A percentile compares a stretch with the other conserved stretches of the same genome.
phyloP scores from a whole-genome alignment of 2,329 filamentous ascomycete species.

The Claviceps quebecensis region DNA sequence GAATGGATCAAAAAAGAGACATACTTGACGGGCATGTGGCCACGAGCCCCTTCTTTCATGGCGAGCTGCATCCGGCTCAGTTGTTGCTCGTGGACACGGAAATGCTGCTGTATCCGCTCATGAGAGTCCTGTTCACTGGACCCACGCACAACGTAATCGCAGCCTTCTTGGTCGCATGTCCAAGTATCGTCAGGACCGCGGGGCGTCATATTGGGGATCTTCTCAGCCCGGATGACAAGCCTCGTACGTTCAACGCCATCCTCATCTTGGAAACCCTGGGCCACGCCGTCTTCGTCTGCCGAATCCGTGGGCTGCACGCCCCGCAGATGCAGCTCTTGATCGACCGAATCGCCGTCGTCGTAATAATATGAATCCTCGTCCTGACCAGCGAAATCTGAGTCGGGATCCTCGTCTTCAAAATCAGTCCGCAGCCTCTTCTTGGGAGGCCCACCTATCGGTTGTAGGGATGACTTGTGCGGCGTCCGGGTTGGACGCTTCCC shows the following conservation, averaged over 20 bases:
- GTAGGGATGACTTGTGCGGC: slow-evolving; percentile 6
- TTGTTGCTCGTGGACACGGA: slow-evolving; percentile 43
- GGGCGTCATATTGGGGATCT: slow-evolving; percentile 32
- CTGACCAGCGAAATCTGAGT: slow-evolving; percentile 17
- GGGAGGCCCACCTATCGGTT: slow-evolving; percentile 16
- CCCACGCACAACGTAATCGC: slow-evolving; percentile 47
- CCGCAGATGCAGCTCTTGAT: slow-evolving; percentile 18
- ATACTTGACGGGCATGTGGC: slow-evolving; percentile 44
- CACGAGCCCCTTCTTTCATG: slow-evolving; percentile 40
- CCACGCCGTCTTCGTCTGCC: slow-evolving; percentile 5
- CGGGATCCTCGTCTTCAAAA: slow-evolving; percentile 24
- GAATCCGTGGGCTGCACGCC: slow-evolving; percentile 12
- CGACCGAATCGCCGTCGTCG: slow-evolving; percentile 6
- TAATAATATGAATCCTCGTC: slow-evolving; percentile 22
- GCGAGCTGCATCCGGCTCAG: slow-evolving; percentile 36
- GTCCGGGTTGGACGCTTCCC: slow-evolving; percentile 16
- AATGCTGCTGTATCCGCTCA: slow-evolving; percentile 44
- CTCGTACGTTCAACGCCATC: slow-evolving; percentile 19
- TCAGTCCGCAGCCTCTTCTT: slow-evolving; percentile 31
- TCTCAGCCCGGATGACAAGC: slow-evolving; percentile 35
- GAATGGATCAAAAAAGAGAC: slow-evolving; percentile 23
- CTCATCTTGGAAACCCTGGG: slow-evolving; percentile 3
- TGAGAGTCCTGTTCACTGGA: slow-evolving; percentile 43
- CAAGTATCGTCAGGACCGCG: slow-evolving; percentile 49
- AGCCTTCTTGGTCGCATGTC: slow-evolving; percentile 51